Conservation (phyloP, 2,329 filamentous ascomycete genomes). For the Ascochyta clinopodiicola region DNA sequence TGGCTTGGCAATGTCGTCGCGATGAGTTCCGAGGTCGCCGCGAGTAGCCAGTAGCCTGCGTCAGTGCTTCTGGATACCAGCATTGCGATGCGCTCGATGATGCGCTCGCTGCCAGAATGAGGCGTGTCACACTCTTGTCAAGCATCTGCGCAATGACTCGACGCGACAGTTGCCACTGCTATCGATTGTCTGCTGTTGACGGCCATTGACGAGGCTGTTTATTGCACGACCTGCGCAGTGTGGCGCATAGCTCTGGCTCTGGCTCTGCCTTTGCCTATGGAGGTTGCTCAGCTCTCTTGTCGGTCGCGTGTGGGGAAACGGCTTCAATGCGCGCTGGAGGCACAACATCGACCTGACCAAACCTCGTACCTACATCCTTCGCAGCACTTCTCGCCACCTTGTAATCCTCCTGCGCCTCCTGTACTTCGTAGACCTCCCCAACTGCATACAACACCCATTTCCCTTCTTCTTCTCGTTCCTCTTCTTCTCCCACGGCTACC, state of each 20-base stretch:
- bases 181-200: background rate
- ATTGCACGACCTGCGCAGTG: background rate
- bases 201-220: background rate
- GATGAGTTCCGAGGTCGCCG: constrained; percentile 23
- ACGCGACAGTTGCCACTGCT: background rate
- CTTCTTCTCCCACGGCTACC: background rate
- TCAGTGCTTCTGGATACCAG: constrained; percentile 21
- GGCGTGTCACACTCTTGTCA: background rate
- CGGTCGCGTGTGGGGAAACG: constrained; percentile 13
- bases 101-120: background rate
- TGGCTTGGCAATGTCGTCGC: constrained; percentile 14
- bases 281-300: background rate
- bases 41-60: constrained; percentile 6
- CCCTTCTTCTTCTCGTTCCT: background rate
- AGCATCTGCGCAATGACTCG: background rate
- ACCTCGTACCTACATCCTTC: background rate
- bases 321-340: background rate
- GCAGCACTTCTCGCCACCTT: background rate
- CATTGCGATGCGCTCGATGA: background rate
- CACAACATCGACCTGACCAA: background rate
- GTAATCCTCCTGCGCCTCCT: background rate
- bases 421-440: background rate
- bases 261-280: background rate
- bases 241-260: background rate
- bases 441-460: background rate